Percentiles rank a stretch among this genome's conserved stretches.
phyloP scores from a whole-genome alignment of 139 green algal genomes.

The Coelastrella sp. region DNA sequence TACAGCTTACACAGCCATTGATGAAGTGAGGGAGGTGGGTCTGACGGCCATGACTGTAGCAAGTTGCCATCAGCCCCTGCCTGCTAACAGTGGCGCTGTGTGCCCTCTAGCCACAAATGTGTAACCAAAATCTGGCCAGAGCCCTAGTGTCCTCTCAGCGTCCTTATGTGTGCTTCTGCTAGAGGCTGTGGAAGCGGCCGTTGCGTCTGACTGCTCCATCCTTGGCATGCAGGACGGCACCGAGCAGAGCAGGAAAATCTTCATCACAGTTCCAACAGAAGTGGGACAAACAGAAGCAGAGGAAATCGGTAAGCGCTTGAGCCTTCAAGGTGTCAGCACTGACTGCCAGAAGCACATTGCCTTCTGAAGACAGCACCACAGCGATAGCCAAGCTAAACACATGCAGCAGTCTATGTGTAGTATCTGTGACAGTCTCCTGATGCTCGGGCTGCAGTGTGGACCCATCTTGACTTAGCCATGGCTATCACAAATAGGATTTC shows the following conservation, averaged over 20 bases:
- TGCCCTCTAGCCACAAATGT: neutral
- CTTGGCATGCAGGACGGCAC: slow-evolving; percentile 86
- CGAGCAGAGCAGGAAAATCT: slow-evolving; percentile 87
- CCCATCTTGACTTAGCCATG: neutral
- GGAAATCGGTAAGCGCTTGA: slow-evolving; percentile 82
- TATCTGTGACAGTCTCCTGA: too few relatives aligned
- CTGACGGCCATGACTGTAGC: neutral
- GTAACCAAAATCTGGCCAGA: neutral
- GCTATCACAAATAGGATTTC: too few relatives aligned
- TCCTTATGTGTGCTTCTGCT: neutral
- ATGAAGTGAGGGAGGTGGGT: slow-evolving; percentile 88
- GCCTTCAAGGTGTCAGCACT: neutral
- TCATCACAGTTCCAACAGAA: slow-evolving; percentile 94
- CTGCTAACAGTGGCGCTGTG: neutral
- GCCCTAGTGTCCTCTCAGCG: neutral
- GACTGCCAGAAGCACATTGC: too few relatives aligned
- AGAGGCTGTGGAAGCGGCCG: too few relatives aligned
- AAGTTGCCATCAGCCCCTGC: neutral
- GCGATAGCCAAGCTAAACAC: neutral
- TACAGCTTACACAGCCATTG: slow-evolving; percentile 90
- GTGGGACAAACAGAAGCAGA: slow-evolving; percentile 99
- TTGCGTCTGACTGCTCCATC: neutral
- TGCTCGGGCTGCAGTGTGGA: too few relatives aligned
- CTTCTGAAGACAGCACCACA: neutral
- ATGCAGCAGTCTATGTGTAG: too few relatives aligned